phyloP scores from a whole-genome alignment of 2,329 filamentous ascomycete species.

The Amesomyces nigricolor region DNA sequence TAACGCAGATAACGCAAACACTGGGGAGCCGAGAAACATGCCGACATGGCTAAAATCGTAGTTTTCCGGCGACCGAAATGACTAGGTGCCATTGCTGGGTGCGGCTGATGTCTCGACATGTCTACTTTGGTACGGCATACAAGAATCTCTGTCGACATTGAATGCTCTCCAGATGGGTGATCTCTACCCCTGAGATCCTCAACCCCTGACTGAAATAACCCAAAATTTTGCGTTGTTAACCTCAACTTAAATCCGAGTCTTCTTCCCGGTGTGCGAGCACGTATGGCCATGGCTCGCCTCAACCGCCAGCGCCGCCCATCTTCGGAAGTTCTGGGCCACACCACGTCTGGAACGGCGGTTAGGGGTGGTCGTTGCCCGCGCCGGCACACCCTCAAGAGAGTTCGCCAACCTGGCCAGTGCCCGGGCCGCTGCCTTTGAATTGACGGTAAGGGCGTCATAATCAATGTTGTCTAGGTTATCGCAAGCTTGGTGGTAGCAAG shows the following conservation, averaged over 20 bases:
- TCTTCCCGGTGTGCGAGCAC: conserved; percentile 22
- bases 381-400: conserved; percentile 24
- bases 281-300: conserved; percentile 18
- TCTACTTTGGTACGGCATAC: too few relatives aligned
- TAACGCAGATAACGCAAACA: too few relatives aligned
- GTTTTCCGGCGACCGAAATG: too few relatives aligned
- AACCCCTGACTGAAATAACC: not conserved
- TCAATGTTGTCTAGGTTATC: conserved; percentile 37
- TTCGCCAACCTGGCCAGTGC: conserved; percentile 35
- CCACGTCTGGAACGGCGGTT: conserved; percentile 21
- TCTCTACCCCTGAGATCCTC: too few relatives aligned
- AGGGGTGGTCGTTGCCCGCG: conserved; percentile 15
- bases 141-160: too few relatives aligned
- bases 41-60: too few relatives aligned
- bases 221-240: too few relatives aligned
- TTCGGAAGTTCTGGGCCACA: conserved; percentile 19
- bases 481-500: conserved; percentile 36
- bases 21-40: too few relatives aligned
- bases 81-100: too few relatives aligned
- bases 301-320: conserved; percentile 19
- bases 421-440: conserved; percentile 43
- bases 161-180: too few relatives aligned
- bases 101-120: too few relatives aligned
- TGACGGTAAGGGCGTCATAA: conserved; percentile 32
- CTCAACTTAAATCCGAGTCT: conserved; percentile 9